phyloP scores from a whole-genome alignment of 2,329 filamentous ascomycete species.

The Pseudogymnoascus sp. region DNA sequence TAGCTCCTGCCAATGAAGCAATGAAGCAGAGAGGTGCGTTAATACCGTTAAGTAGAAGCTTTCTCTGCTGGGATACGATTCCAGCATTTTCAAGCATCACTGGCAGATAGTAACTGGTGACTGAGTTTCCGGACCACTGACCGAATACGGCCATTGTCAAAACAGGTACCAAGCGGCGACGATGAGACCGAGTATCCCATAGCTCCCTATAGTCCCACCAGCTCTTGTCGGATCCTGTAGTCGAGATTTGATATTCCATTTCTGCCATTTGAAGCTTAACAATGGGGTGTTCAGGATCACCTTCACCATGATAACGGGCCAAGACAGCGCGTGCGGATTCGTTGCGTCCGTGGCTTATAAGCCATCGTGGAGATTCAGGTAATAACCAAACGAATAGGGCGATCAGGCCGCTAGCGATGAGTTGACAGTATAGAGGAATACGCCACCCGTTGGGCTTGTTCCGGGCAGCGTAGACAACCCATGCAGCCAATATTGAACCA shows the following conservation, averaged over 20 bases:
- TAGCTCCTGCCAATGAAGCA: slow-evolving; percentile 25
- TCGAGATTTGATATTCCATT: slow-evolving; percentile 25
- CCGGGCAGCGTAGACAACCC: slow-evolving; percentile 28
- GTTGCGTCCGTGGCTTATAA: slow-evolving; percentile 47
- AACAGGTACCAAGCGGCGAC: slow-evolving; percentile 27
- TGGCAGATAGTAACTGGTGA: slow-evolving; percentile 23
- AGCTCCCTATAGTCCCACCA: slow-evolving; percentile 29
- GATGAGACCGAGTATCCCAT: slow-evolving; percentile 22
- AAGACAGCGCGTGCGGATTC: slow-evolving; percentile 50
- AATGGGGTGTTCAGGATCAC: slow-evolving; percentile 23
- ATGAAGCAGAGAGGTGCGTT: slow-evolving; percentile 30
- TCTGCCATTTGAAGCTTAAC: slow-evolving; percentile 26
- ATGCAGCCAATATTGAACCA: not conserved
- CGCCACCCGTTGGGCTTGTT: slow-evolving; percentile 15
- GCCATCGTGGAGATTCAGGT: slow-evolving; percentile 23
- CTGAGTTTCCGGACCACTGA: slow-evolving; percentile 31
- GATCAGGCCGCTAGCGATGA: slow-evolving; percentile 1
- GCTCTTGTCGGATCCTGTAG: slow-evolving; percentile 26
- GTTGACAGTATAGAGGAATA: slow-evolving; percentile 16
- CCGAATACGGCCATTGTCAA: slow-evolving; percentile 28
- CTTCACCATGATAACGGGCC: slow-evolving; percentile 47
- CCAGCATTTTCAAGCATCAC: slow-evolving; percentile 22
- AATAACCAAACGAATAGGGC: no score
- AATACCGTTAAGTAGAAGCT: slow-evolving; percentile 37
- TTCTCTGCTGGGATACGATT: slow-evolving; percentile 34